A percentile compares a stretch with the other conserved stretches of the same genome.
These are phyloP conservation scores for Lipomyces yamadae DNA, from an alignment of 805 yeast genomes.

Conservation along the genomic window DNA sequence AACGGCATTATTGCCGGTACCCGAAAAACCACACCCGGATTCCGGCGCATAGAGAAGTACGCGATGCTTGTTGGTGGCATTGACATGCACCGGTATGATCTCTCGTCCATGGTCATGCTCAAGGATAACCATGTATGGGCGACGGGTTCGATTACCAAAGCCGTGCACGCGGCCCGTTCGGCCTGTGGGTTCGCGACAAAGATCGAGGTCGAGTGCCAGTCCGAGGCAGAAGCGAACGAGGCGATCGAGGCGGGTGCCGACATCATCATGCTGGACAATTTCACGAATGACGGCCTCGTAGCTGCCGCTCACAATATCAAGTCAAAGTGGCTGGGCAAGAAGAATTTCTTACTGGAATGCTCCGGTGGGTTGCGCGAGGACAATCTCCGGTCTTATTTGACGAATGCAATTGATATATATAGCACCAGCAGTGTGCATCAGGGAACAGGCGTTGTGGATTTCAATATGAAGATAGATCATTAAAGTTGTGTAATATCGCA, in stretches of 20 bases:
- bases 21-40: conserved; percentile 96
- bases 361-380: conserved; percentile 84
- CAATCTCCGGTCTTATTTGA: conserved; percentile 67
- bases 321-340: conserved; percentile 52
- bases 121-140: conserved; percentile 94
- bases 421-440: conserved; percentile 92
- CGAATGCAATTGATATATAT: conserved; percentile 84
- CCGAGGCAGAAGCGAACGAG: conserved; percentile 83
- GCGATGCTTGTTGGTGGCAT: conserved; percentile 96
- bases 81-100: conserved; percentile 89
- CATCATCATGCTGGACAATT: conserved; percentile 92
- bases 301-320: conserved; percentile 69
- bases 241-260: conserved; percentile 96
- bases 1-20: conserved; percentile 92
- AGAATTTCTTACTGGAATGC: conserved; percentile 76
- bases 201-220: conserved; percentile 90
- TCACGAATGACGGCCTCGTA: conserved; percentile 66
- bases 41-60: conserved; percentile 85
- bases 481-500: conserved; percentile 8
- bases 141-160: conserved; percentile 87
- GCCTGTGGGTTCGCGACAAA: conserved; percentile 89
- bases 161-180: conserved; percentile 73
- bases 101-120: conserved; percentile 93
- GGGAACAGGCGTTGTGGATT: conserved; percentile 83
- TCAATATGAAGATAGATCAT: conserved; percentile 71